These are phyloP conservation scores for Crithidia bombi DNA, from an alignment of 208 protist species.

Conservation along the genomic window DNA sequence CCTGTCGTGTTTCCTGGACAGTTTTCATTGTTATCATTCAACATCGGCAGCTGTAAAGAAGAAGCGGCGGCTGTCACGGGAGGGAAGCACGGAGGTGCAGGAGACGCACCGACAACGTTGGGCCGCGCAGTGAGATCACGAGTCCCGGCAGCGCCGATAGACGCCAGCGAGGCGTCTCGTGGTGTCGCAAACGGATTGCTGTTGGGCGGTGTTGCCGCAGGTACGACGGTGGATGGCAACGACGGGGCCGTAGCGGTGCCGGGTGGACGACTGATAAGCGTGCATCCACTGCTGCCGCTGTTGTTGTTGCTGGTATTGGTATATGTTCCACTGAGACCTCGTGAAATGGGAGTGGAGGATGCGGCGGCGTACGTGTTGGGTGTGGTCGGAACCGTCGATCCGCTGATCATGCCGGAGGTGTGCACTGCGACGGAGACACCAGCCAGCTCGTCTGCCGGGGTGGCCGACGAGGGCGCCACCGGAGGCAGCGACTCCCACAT, in stretches of 20 bases:
- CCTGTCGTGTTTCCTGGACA: neutral
- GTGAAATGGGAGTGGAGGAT: neutral
- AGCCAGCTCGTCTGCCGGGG: slow-evolving; percentile 18
- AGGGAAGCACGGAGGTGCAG: neutral
- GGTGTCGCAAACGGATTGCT: slow-evolving; percentile 14
- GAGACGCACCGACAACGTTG: slow-evolving; percentile 1
- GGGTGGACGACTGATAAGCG: too few relatives aligned
- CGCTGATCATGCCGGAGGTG: slow-evolving; percentile 24
- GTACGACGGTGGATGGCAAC: too few relatives aligned
- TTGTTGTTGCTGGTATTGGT: slow-evolving; percentile 3
- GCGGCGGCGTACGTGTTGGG: neutral
- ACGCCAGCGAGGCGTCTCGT: neutral
- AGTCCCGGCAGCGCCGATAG: neutral
- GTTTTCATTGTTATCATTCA: neutral
- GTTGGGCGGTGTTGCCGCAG: neutral
- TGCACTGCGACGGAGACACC: slow-evolving; percentile 23
- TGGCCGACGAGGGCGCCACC: slow-evolving; percentile 16
- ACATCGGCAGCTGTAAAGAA: neutral
- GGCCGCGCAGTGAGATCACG: slow-evolving; percentile 1
- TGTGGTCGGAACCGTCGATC: neutral
- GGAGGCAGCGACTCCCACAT: slow-evolving; percentile 38
- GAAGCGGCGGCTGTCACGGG: neutral
- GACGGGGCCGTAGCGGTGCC: too few relatives aligned
- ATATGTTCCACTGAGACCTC: neutral
- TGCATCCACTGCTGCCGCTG: neutral